Evolutionary conservation across 371 early-diverging fungal genomes (phyloP), one percentile per base, ranked within the genome.

Genomic region (Nematocida minor): DNA sequence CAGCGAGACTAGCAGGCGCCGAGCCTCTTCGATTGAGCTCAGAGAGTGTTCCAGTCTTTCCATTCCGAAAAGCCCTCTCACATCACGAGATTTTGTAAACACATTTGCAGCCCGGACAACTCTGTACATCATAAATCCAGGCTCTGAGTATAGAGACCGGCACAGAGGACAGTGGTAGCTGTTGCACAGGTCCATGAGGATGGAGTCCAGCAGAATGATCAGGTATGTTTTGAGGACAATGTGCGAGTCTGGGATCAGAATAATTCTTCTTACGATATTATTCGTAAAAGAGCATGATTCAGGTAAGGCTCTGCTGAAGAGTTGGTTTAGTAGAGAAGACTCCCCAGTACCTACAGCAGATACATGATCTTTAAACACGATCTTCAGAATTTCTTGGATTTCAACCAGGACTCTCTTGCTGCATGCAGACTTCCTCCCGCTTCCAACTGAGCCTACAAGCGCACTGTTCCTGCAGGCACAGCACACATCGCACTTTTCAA

Each of bases 161-260:
- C 57, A 57, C 57, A 57, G 7, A 34, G 11, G 18, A 22, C 57
- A 57, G 57, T 57, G 11, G 14, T 57, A 38, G 2, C 38, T 57
- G 57, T 57, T 57, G 57, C 57, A 57, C 31, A 57, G 29, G 34
- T 57, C 57, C 31, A 57, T 36, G 18, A 57, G 31, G 4, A 57
- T 57, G 7, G 57, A 57, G 4, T 57, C 57, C 34, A 57, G 57
- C 11, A 57, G 34, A 22, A 57, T 27, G 7, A 38, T 22, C 29
- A 57, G 57, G 57, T 57, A 57, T 11, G 22, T 38, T 38, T 57
- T 57, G 9, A 57, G 31, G 34, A 32, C 36, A 11, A 11, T 1
- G 2, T 6, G 31, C 34, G 7, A n/a, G 0, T 29, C 31, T 31
- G 57, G 57, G 2, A 57, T 31, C 6, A 34, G 14, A 14, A 27